Conservation (phyloP, 73 alveolate species). For the Stentor roeselii region DNA sequence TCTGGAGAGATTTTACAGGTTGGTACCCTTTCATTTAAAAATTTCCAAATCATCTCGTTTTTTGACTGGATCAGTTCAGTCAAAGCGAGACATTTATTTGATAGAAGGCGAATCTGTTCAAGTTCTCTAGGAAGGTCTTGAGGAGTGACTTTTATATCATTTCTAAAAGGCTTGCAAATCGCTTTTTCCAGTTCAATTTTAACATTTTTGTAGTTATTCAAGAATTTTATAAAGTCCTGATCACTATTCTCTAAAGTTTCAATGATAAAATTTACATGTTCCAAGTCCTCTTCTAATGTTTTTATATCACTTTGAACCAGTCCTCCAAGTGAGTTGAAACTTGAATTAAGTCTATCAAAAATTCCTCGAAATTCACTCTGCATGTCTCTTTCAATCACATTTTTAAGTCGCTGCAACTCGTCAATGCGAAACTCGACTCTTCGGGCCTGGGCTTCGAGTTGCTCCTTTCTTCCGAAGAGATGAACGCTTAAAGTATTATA, state of each 20-base stretch:
- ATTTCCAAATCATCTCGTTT: not conserved
- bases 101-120: not conserved
- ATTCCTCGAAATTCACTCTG: not conserved
- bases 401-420: not conserved
- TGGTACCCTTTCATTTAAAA: not conserved
- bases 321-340: not conserved
- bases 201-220: not conserved
- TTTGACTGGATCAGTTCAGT: not conserved
- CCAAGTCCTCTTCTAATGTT: not conserved
- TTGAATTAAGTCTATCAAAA: not conserved
- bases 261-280: not conserved
- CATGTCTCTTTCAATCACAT: not conserved
- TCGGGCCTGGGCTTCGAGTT: not conserved
- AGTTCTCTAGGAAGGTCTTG: constrained; percentile 10
- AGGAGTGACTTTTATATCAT: not conserved
- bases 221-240: not conserved
- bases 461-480: not conserved
- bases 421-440: not conserved
- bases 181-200: not conserved
- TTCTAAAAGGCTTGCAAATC: not conserved
- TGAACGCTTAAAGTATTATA: not conserved
- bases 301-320: not conserved
- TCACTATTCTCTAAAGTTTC: not conserved
- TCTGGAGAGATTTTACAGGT: not conserved
- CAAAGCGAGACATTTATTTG: not conserved